Evolutionary conservation across 495 filamentous ascomycete genomes (phyloP).

Genomic region (Lasiosphaeriaceae sp.): DNA sequence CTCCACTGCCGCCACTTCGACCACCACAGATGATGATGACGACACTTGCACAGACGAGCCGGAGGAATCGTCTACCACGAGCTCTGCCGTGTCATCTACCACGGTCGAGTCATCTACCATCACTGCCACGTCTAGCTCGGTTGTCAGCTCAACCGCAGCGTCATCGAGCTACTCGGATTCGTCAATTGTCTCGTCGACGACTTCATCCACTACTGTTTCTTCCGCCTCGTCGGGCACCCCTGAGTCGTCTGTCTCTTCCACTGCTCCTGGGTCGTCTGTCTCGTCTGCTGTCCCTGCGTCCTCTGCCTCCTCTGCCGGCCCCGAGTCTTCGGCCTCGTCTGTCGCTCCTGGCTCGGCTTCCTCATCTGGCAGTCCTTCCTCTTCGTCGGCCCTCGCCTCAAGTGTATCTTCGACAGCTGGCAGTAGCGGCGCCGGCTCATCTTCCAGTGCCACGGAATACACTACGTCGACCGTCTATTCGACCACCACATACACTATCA

Average conservation of each 20-base stretch:
- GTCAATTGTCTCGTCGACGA: not conserved
- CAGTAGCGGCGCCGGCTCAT: not conserved
- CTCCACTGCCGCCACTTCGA: not conserved
- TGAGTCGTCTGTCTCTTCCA: not conserved
- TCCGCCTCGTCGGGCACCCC: not conserved
- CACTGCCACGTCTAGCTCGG: not conserved
- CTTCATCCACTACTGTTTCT: not conserved
- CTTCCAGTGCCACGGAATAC: not conserved
- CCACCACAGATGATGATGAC: not conserved
- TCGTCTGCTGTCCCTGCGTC: not conserved
- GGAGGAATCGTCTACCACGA: not conserved
- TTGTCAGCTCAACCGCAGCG: not conserved
- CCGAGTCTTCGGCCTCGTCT: not conserved
- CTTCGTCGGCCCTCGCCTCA: not conserved
- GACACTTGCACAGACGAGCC: not conserved
- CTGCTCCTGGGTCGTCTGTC: not conserved
- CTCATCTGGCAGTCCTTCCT: not conserved
- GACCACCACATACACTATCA: constrained; percentile 52
- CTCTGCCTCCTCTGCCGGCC: not conserved
- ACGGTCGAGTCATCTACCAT: not conserved
- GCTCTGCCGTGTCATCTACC: not conserved
- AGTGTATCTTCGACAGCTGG: not conserved
- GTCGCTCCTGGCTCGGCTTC: not conserved
- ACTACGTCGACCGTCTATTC: constrained; percentile 40
- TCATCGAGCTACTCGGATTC: not conserved